These are phyloP conservation scores for Plasmodium gonderi DNA, from an alignment of 169 alveolate species.

Conservation along the genomic window DNA sequence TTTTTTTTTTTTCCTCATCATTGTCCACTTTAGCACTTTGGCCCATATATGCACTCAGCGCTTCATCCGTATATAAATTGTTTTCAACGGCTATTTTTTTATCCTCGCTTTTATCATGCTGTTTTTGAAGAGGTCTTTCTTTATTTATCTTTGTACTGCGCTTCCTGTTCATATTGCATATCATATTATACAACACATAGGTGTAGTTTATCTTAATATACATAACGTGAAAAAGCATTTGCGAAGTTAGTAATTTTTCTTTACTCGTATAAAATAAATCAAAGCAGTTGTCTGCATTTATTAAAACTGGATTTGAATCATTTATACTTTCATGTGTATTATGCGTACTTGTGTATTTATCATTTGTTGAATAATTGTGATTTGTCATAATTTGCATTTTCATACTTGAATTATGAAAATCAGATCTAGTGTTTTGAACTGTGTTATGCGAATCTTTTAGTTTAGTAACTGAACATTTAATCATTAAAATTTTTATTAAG, in stretches of 20 bases:
- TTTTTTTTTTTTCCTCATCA: background rate
- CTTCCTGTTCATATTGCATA: constrained; percentile 1
- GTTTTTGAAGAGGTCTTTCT: background rate
- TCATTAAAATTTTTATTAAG: constrained; percentile 53
- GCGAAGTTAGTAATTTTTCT: constrained; percentile 34
- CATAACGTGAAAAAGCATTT: constrained; percentile 72
- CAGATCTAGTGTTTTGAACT: constrained; percentile 1
- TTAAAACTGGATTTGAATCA: constrained; percentile 58
- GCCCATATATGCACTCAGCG: background rate
- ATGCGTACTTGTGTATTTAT: background rate
- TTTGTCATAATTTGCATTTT: constrained; percentile 2
- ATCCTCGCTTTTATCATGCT: background rate
- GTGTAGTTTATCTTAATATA: constrained; percentile 70
- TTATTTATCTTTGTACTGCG: background rate
- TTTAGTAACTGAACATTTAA: constrained; percentile 29
- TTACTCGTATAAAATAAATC: constrained; percentile 25
- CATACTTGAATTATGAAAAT: constrained; percentile 5
- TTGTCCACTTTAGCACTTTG: background rate
- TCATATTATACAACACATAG: constrained; percentile 43
- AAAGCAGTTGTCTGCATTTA: constrained; percentile 59
- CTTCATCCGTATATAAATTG: background rate
- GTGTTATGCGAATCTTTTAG: constrained; percentile 11
- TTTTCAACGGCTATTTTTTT: background rate
- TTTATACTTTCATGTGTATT: constrained; percentile 25
- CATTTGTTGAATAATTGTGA: constrained; percentile 19